A percentile compares a stretch with the other conserved stretches of the same genome.
These are phyloP conservation scores for Ilyonectria destructans DNA, from an alignment of 2,329 filamentous ascomycete genomes.

Conservation along the genomic window DNA sequence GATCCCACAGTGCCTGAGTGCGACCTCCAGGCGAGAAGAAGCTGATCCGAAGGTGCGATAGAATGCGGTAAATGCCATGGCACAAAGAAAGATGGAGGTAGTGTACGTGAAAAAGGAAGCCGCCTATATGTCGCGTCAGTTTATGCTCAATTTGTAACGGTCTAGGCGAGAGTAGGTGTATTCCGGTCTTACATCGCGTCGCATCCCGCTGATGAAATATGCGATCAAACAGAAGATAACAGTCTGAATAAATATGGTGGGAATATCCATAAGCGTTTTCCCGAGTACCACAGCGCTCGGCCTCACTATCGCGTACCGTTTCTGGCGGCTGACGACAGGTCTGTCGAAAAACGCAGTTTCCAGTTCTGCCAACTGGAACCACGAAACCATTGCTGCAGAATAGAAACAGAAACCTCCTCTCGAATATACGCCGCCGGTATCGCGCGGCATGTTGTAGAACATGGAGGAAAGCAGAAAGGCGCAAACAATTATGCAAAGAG, in stretches of 20 bases:
- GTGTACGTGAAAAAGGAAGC: conserved; percentile 21
- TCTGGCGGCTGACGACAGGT: conserved; percentile 27
- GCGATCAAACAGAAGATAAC: conserved; percentile 4
- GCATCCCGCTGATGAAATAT: conserved; percentile 23
- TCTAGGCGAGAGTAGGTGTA: background rate
- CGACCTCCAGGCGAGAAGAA: conserved; percentile 46
- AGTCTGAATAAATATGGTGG: conserved; percentile 2
- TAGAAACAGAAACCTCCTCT: conserved; percentile 19
- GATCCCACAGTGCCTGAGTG: conserved; percentile 16
- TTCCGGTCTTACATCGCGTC: conserved; percentile 11
- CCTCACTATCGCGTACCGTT: conserved; percentile 21
- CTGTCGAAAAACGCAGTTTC: conserved; percentile 18
- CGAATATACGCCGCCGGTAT: conserved; percentile 9
- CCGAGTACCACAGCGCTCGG: conserved; percentile 23
- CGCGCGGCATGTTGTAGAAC: conserved; percentile 73
- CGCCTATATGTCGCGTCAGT: background rate
- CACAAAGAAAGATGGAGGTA: conserved; percentile 43
- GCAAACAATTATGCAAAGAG: conserved; percentile 83
- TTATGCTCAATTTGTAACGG: no score
- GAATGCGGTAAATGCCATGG: conserved; percentile 50
- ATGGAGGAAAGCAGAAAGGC: conserved; percentile 83
- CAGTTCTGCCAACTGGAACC: conserved; percentile 17
- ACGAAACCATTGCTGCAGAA: conserved; percentile 8
- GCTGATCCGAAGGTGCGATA: conserved; percentile 54
- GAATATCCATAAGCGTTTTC: conserved; percentile 24